A percentile compares a stretch with the other conserved stretches of the same genome.
Evolutionary conservation across 371 early-diverging fungal genomes (phyloP).

Genomic region (Racocetra persica): DNA sequence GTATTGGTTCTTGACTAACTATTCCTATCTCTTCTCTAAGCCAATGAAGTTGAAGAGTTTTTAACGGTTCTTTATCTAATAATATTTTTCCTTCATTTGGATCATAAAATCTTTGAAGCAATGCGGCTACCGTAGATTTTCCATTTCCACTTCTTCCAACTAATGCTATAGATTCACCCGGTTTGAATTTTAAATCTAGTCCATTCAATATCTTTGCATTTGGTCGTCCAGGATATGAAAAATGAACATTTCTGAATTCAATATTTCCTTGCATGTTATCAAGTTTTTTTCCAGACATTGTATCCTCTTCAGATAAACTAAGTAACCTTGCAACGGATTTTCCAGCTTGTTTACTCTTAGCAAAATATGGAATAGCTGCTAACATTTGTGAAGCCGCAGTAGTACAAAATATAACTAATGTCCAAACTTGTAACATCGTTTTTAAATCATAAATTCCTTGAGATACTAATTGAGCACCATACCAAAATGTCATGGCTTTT

Average conservation of each 20-base stretch:
- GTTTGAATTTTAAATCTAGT: slow-evolving; percentile 68
- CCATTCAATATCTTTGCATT: slow-evolving; percentile 66
- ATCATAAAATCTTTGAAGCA: slow-evolving; percentile 79
- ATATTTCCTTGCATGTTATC: slow-evolving; percentile 68
- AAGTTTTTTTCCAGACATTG: slow-evolving; percentile 46
- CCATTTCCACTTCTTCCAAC: slow-evolving; percentile 87
- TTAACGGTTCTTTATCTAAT: slow-evolving; percentile 67
- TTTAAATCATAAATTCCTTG: slow-evolving; percentile 55
- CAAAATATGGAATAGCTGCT: slow-evolving; percentile 45
- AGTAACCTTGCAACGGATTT: slow-evolving; percentile 15
- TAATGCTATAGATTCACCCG: slow-evolving; percentile 71
- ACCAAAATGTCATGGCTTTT: slow-evolving; percentile 80
- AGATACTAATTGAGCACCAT: slow-evolving; percentile 66
- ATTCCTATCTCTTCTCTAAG: slow-evolving; percentile 69
- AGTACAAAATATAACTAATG: slow-evolving; percentile 69
- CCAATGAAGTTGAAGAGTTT: slow-evolving; percentile 59
- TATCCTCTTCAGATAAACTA: not conserved
- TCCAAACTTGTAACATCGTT: slow-evolving; percentile 68
- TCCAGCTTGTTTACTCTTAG: slow-evolving; percentile 31
- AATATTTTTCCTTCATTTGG: slow-evolving; percentile 65
- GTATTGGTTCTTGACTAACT: slow-evolving; percentile 83
- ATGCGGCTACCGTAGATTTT: slow-evolving; percentile 73
- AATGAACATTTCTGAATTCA: slow-evolving; percentile 69
- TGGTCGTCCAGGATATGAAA: slow-evolving; percentile 75
- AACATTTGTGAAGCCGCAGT: slow-evolving; percentile 39